phyloP scores from a whole-genome alignment of 2,329 filamentous ascomycete species.

The Rutstroemia sp. region DNA sequence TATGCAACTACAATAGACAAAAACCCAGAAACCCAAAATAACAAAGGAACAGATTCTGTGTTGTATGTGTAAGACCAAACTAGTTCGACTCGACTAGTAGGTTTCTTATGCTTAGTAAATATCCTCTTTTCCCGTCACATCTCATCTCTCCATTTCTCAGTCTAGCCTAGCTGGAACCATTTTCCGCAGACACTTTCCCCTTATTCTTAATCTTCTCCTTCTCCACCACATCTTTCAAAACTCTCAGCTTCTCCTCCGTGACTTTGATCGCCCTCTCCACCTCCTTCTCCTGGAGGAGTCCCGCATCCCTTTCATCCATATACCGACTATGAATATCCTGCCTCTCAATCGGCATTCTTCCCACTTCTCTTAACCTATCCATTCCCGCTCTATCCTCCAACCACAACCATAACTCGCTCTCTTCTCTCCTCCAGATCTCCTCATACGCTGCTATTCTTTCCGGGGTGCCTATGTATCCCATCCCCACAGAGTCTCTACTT shows the following conservation, averaged over 20 bases:
- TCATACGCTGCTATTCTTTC: conserved; percentile 80
- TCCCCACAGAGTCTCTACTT: conserved; percentile 32
- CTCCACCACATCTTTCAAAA: conserved; percentile 66
- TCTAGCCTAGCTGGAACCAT: too few relatives aligned
- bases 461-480: conserved; percentile 38
- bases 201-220: conserved; percentile 11
- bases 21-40: not conserved
- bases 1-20: too few relatives aligned
- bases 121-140: not conserved
- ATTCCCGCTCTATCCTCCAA: conserved; percentile 39
- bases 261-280: conserved; percentile 40
- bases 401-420: conserved; percentile 31
- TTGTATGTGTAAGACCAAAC: not conserved
- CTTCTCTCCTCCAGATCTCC: conserved; percentile 57
- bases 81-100: not conserved
- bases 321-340: conserved; percentile 20
- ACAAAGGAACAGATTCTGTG: not conserved
- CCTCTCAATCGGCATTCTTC: conserved; percentile 24
- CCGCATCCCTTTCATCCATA: conserved; percentile 17
- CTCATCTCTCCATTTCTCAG: not conserved
- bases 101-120: not conserved
- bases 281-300: conserved; percentile 20
- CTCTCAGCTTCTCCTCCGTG: conserved; percentile 76
- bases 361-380: conserved; percentile 62
- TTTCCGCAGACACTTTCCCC: not conserved